These are phyloP conservation scores for Aspergillus oerlinghausenensis DNA, from an alignment of 2,329 filamentous ascomycete species.

Conservation along the genomic window DNA sequence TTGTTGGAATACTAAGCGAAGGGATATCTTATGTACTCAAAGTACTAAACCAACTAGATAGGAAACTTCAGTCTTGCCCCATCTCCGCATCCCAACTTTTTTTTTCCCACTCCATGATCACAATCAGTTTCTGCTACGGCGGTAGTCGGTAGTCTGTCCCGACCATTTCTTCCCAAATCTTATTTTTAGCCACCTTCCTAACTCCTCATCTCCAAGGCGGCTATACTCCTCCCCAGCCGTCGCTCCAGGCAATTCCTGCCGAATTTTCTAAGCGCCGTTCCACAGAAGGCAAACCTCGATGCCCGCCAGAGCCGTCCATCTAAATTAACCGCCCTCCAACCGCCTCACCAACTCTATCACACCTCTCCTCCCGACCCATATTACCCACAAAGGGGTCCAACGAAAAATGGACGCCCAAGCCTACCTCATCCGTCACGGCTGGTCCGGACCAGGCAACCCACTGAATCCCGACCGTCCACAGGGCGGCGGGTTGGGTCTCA, in stretches of 20 bases:
- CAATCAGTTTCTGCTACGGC: not conserved
- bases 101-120: not conserved
- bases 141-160: not conserved
- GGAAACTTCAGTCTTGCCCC: not conserved
- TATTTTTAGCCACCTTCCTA: not conserved
- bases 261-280: not conserved
- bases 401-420: conserved; percentile 72
- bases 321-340: not conserved
- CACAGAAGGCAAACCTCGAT: not conserved
- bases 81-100: not conserved
- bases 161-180: not conserved
- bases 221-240: not conserved
- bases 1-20: not conserved
- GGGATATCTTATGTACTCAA: not conserved
- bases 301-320: not conserved
- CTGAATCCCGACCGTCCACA: conserved; percentile 63
- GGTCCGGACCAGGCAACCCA: conserved; percentile 83
- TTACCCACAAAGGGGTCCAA: not conserved
- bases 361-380: not conserved
- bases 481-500: conserved; percentile 66
- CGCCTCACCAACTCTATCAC: not conserved
- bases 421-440: conserved; percentile 80
- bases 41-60: not conserved
- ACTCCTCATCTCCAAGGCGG: not conserved
- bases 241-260: not conserved